Conservation (phyloP, 305 asterid genomes). For the Solanum hybrid region DNA sequence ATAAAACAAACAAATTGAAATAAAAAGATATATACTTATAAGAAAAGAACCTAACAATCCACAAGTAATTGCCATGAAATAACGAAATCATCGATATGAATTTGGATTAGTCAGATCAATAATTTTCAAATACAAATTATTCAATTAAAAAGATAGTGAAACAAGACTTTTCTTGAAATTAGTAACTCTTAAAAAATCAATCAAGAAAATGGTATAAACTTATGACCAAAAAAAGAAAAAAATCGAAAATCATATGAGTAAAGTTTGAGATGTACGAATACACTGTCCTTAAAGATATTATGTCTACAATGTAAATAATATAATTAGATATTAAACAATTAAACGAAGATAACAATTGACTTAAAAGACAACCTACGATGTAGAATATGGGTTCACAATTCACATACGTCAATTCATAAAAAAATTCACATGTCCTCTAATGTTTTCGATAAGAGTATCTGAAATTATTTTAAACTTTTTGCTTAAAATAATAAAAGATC, state of each 20-base stretch:
- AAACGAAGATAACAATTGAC: neutral
- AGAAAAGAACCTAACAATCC: neutral
- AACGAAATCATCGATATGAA: neutral
- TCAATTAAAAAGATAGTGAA: neutral
- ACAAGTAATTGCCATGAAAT: neutral
- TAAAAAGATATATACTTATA: too few species aligned
- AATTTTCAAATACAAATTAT: too few species aligned
- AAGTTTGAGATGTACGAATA: neutral
- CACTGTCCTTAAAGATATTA: neutral
- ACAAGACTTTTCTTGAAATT: neutral
- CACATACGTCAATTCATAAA: neutral
- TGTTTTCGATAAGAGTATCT: neutral
- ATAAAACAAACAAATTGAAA: too few species aligned
- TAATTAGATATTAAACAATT: too few species aligned
- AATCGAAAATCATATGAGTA: accelerated
- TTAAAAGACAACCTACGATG: neutral
- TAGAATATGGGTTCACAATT: neutral
- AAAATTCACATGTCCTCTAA: too few species aligned
- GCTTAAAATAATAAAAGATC: neutral
- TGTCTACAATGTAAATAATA: too few species aligned
- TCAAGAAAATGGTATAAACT: neutral
- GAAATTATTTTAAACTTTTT: neutral
- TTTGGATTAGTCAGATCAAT: neutral
- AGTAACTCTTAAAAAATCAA: neutral
- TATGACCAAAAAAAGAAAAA: too few species aligned